Base-by-base conservation (phyloP, 179 eudicot genomes). In the Beta corolliflora region DNA sequence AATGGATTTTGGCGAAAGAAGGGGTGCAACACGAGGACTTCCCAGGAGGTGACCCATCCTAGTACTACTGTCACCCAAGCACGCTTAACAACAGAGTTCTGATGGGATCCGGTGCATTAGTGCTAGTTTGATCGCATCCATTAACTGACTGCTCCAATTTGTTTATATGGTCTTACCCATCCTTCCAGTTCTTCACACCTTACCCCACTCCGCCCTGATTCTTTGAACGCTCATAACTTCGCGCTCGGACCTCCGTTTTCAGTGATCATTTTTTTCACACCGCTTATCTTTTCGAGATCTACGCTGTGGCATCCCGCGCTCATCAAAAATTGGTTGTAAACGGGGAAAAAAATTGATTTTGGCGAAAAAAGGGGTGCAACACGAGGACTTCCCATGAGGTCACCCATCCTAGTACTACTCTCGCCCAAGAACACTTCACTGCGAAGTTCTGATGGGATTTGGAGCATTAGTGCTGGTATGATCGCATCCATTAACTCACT, bases 11-110 rank as follows among this genome's bases (percentile, higher is more conserved):
- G 36, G n/a, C 36, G 2, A 2, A 31, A 31, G 2, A 79, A 84
- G 84, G 88, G 88, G 88, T 89, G 90, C 90, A 85, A 88, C 89
- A 89, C 87, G 92, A 88, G 91, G 88, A 88, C 88, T 87, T 90
- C 87, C 85, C 83, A 87, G 77, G 86, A 86, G 88, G 87, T 87
- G 82, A 84, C 87, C 83, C 82, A 82, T 84, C 84, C 86, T 74
- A 77, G 86, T 82, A 84, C 83, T 84, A 80, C 83, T 82, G 85
- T 83, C 82, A 80, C 86, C 86, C 86, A 85, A 87, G 84, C 88
- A 83, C 83, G 83, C 83, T 83, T 83, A 83, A 85, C 78, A 81
- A 63, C 78, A 80, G 86, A 85, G 79, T 87, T 89, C 81, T 84
- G 73, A 87, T 85, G 85, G 87, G 87, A 89, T 89, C 88, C 85